Base-by-base conservation (phyloP, 768 basidiomycete genomes). In the Kwoniella europaea region DNA sequence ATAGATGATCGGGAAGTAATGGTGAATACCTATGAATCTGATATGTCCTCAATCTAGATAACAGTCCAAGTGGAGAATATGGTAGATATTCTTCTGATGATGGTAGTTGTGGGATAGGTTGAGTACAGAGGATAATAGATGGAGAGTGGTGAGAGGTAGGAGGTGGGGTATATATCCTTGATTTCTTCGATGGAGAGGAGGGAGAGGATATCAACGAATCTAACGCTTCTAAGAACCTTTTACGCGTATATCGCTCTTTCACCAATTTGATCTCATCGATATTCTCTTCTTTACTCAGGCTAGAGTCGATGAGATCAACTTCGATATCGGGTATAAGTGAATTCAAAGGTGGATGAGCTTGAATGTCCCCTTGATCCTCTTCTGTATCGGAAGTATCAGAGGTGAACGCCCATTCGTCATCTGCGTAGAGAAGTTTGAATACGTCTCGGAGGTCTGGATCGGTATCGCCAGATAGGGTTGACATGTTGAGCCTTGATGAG, bases 361-460 rank as follows among this genome's bases (percentile, higher is more conserved):
- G 35, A 35, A 35, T 64, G 22, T 43, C 58, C 46, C 24, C 10
- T 9, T 20, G 24, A 13, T 27, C n/a, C 16, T 62, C 44, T 18
- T 65, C 68, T n/a, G 56, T 64, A 22, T 75, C 74, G 24, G 63
- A 46, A 22, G 62, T 41, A 22, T 75, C 74, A 27, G 63, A 46
- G 35, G 62, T 24, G 44, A 63, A 64, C 1, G 63, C 56, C 74
- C 74, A 75, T 6, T 76, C 77, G 3, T 71, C 72, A 12, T 67
- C 71, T 42, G 68, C 72, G 60, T 78, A 78, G 24, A 78, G 43
- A 9, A 75, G 56, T 10, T 53, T 56, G 60, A 78, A 78, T 22
- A 76, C 77, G 55, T 78, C 77, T 15, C 71, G 66, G 4, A 78
- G 73, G 35, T 78, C 77, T 29, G 65, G 54, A 20, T 77, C 76